Evolutionary conservation across 179 eudicot genomes (phyloP).

Genomic region (Monotropa hypopitys): DNA sequence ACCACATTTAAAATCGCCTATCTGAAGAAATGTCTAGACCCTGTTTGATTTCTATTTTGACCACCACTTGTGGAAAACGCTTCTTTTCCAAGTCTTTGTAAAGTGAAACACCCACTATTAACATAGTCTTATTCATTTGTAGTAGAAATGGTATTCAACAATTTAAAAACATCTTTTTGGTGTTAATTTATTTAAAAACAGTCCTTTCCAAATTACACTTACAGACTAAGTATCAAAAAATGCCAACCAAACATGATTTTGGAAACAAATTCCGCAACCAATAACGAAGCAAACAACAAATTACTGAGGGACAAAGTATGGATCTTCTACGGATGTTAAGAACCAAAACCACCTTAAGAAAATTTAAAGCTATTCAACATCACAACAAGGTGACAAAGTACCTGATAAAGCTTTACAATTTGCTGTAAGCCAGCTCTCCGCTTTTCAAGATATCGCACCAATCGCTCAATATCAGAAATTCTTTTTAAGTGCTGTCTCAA

Average conservation of each 20-base stretch:
- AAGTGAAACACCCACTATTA: not conserved
- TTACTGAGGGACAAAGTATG: not conserved
- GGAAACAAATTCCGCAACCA: not conserved
- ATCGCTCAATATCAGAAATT: slow-evolving; percentile 77
- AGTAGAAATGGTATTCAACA: not conserved
- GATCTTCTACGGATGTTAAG: not conserved
- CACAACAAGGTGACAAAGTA: slow-evolving; percentile 11
- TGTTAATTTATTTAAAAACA: not conserved
- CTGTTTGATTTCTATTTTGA: not conserved
- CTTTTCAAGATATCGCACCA: slow-evolving; percentile 56
- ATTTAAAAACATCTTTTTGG: not conserved
- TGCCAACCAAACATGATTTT: not conserved
- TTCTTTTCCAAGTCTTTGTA: not conserved
- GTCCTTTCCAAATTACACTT: not conserved
- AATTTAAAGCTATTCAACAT: not conserved
- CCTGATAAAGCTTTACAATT: slow-evolving; percentile 97
- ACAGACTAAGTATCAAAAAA: not conserved
- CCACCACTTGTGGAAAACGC: not conserved
- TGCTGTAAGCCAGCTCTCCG: slow-evolving; percentile 59
- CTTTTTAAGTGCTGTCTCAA: slow-evolving; percentile 82
- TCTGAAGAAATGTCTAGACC: not conserved
- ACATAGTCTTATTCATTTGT: not conserved
- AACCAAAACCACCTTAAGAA: not conserved
- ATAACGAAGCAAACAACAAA: not conserved
- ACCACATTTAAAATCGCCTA: not conserved